Conservation (phyloP, 2,329 filamentous ascomycete species). For the Botrytis medusae region DNA sequence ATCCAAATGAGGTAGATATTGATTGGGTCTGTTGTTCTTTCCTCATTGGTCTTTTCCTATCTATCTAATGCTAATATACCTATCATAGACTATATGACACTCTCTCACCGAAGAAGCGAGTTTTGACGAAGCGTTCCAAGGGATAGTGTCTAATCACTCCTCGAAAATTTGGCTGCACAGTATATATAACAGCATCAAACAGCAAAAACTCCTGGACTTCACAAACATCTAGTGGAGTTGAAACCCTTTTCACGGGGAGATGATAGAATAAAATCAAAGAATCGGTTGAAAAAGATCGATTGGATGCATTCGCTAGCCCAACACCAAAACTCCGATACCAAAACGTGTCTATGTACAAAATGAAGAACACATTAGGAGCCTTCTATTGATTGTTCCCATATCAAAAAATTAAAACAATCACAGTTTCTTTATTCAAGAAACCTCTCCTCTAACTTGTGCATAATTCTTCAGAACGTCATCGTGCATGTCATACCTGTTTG, state of each 20-base stretch:
- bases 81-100: background rate
- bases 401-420: background rate
- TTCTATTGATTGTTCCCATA: background rate
- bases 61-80: background rate
- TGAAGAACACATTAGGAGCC: background rate
- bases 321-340: background rate
- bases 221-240: background rate
- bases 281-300: background rate
- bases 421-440: background rate
- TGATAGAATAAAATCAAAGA: background rate
- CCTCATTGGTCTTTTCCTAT: background rate
- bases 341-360: background rate
- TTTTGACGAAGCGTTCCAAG: background rate
- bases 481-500: constrained; percentile 5
- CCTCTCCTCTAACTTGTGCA: background rate
- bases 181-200: background rate
- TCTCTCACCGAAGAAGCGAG: background rate
- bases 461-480: constrained; percentile 9
- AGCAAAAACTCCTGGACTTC: background rate
- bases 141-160: background rate
- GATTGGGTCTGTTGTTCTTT: background rate
- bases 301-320: background rate
- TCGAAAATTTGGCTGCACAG: background rate
- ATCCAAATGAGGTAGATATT: background rate
- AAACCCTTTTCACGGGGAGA: background rate